These are phyloP conservation scores for Flammula alnicola DNA, from an alignment of 1,284 basidiomycete species.

Conservation along the genomic window DNA sequence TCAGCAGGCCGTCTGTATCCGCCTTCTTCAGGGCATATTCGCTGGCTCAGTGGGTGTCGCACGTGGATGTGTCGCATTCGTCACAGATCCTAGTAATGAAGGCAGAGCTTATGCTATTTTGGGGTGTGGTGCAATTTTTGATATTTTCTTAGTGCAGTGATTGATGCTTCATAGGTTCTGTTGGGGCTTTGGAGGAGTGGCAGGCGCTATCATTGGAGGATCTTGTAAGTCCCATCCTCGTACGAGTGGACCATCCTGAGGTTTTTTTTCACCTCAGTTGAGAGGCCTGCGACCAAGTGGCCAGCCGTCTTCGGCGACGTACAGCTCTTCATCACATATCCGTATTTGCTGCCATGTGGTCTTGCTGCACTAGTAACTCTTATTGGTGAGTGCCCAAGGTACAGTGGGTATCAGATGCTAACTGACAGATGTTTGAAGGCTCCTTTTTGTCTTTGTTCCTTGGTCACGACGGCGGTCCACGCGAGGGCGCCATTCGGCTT, in stretches of 20 bases:
- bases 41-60: constrained; percentile 95
- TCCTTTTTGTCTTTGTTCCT: constrained; percentile 89
- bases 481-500: constrained; percentile 83
- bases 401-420: background rate
- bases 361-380: constrained; percentile 79
- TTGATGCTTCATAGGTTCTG: constrained; percentile 63
- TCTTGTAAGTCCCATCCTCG: constrained; percentile 58
- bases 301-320: constrained; percentile 71
- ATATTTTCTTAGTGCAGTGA: constrained; percentile 7
- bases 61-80: constrained; percentile 84
- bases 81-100: constrained; percentile 92
- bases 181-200: constrained; percentile 96
- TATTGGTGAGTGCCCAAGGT: constrained; percentile 50
- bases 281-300: constrained; percentile 86
- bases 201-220: constrained; percentile 87
- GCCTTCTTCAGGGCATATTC: constrained; percentile 95
- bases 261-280: constrained; percentile 54
- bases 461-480: constrained; percentile 87
- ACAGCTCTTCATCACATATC: constrained; percentile 78
- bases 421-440: constrained; percentile 47
- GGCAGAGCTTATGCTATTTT: constrained; percentile 93
- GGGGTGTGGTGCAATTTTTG: constrained; percentile 54
- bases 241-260: constrained; percentile 7
- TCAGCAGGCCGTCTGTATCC: constrained; percentile 83
- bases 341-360: constrained; percentile 91